Conservation (phyloP, 2,329 filamentous ascomycete species). For the Diplocarpon rosae region DNA sequence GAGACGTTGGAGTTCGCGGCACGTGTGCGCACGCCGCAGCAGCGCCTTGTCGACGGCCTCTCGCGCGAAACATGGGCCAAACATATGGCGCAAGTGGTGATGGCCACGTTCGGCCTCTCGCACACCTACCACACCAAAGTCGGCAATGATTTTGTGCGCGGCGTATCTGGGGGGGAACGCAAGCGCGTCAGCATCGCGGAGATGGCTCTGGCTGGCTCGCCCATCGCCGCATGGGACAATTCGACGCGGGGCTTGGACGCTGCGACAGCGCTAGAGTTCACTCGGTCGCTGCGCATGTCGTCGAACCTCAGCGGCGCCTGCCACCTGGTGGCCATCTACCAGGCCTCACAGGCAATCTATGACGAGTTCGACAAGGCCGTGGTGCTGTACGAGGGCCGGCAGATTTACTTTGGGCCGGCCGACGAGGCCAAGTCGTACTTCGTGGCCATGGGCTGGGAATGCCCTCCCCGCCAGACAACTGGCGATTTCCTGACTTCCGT, state of each 20-base stretch:
- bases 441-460: conserved; percentile 59
- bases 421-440: conserved; percentile 60
- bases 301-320: conserved; percentile 54
- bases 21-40: conserved; percentile 53
- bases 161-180: conserved; percentile 59
- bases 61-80: conserved; percentile 40
- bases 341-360: conserved; percentile 59
- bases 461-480: conserved; percentile 40
- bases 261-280: conserved; percentile 63
- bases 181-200: conserved; percentile 79
- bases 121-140: conserved; percentile 65
- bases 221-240: conserved; percentile 28
- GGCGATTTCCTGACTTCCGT: conserved; percentile 71
- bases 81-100: conserved; percentile 43
- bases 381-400: conserved; percentile 56
- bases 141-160: conserved; percentile 60
- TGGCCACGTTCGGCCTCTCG: conserved; percentile 60
- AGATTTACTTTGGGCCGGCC: conserved; percentile 61
- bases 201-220: conserved; percentile 48
- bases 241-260: conserved; percentile 61
- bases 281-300: conserved; percentile 51
- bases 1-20: conserved; percentile 66
- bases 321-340: conserved; percentile 60
- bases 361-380: conserved; percentile 61
- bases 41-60: conserved; percentile 44